Conservation (phyloP, 495 filamentous ascomycete species). For the Cercophora newfieldiana region DNA sequence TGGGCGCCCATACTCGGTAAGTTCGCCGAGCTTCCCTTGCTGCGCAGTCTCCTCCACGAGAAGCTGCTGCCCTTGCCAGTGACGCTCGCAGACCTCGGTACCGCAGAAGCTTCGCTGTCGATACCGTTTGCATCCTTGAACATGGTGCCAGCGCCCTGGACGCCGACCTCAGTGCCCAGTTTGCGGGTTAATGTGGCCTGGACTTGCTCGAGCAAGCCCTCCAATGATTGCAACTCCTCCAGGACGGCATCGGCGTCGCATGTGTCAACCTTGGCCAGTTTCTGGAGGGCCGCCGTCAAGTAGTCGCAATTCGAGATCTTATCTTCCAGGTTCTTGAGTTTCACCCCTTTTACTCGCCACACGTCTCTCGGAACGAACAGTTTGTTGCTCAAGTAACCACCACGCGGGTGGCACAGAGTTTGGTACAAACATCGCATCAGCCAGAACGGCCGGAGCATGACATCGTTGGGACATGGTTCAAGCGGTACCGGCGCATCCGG, state of each 20-base stretch:
- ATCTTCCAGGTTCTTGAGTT: conserved; percentile 85
- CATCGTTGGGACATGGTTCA: conserved; percentile 87
- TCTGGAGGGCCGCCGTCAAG: conserved; percentile 84
- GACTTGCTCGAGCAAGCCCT: conserved; percentile 81
- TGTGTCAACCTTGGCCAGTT: conserved; percentile 78
- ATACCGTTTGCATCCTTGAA: conserved; percentile 61
- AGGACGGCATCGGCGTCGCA: conserved; percentile 87
- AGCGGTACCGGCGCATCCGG: conserved; percentile 66
- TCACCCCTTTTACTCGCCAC: conserved; percentile 92
- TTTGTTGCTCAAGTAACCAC: conserved; percentile 86
- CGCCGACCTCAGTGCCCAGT: conserved; percentile 86
- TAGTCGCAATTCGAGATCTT: conserved; percentile 94
- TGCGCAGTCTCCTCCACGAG: conserved; percentile 85
- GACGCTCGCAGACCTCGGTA: conserved; percentile 56
- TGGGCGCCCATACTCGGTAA: conserved; percentile 43
- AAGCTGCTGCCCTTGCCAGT: conserved; percentile 68
- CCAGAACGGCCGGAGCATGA: conserved; percentile 90
- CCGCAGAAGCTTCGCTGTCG: conserved; percentile 32
- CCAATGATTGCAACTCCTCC: conserved; percentile 94
- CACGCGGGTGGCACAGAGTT: conserved; percentile 85
- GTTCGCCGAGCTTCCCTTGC: conserved; percentile 73
- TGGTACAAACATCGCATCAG: conserved; percentile 92
- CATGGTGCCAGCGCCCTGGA: conserved; percentile 64
- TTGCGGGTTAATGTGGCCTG: conserved; percentile 76
- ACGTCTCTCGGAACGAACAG: conserved; percentile 90